These are phyloP conservation scores for Helminthosporium solani DNA, from an alignment of 2,329 filamentous ascomycete species.

Conservation along the genomic window DNA sequence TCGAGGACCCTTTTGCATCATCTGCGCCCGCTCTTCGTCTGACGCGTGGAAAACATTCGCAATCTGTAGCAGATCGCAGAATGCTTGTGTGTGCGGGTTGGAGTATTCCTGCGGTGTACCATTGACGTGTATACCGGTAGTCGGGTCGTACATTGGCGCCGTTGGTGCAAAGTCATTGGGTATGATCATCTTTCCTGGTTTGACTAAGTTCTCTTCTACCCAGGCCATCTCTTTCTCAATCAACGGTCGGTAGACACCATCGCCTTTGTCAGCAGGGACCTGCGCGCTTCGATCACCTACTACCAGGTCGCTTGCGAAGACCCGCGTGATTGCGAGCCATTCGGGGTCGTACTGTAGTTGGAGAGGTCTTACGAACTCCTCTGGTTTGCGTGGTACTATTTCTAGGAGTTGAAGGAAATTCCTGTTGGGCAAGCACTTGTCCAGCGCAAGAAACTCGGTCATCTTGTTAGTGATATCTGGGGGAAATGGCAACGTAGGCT, in stretches of 20 bases:
- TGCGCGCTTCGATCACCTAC: slow-evolving; percentile 59
- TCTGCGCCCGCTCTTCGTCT: slow-evolving; percentile 61
- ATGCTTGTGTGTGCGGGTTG: slow-evolving; percentile 80
- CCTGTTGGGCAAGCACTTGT: slow-evolving; percentile 81
- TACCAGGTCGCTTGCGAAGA: slow-evolving; percentile 63
- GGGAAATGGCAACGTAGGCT: slow-evolving; percentile 58
- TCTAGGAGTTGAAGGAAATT: slow-evolving; percentile 81
- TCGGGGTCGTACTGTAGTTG: slow-evolving; percentile 82
- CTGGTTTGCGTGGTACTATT: slow-evolving; percentile 21
- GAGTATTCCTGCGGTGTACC: slow-evolving; percentile 77
- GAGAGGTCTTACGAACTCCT: slow-evolving; percentile 50
- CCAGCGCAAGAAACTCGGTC: slow-evolving; percentile 83
- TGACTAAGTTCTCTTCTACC: slow-evolving; percentile 75
- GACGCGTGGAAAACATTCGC: slow-evolving; percentile 72
- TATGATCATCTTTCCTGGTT: slow-evolving; percentile 62
- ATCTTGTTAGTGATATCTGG: slow-evolving; percentile 71
- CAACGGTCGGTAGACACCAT: slow-evolving; percentile 65
- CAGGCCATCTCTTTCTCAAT: slow-evolving; percentile 74
- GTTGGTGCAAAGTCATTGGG: slow-evolving; percentile 77
- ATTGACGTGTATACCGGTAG: slow-evolving; percentile 57
- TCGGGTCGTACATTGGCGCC: slow-evolving; percentile 67
- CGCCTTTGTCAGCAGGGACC: slow-evolving; percentile 63
- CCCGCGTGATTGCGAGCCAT: slow-evolving; percentile 91
- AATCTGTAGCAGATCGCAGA: slow-evolving; percentile 76
- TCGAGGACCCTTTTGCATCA: slow-evolving; percentile 34